Percentiles rank a stretch among this genome's conserved stretches.
phyloP scores from a whole-genome alignment of 345 rosid genomes.

The Eucalyptus curtisii region DNA sequence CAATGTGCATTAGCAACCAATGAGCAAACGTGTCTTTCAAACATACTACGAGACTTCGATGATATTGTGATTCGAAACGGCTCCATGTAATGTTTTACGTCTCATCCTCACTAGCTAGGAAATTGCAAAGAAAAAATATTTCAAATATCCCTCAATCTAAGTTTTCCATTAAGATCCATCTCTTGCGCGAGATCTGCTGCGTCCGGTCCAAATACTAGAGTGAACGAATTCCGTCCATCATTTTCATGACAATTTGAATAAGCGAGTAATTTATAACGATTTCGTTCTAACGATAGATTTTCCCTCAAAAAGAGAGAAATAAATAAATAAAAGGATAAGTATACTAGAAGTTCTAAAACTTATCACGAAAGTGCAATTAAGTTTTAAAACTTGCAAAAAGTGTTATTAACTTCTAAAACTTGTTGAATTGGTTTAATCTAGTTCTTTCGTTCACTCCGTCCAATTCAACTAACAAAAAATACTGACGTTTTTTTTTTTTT shows the following conservation, averaged over 20 bases:
- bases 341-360: too few species aligned
- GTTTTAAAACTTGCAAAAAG: rapidly evolving
- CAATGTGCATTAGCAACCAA: background rate
- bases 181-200: background rate
- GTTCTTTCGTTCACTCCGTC: background rate
- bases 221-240: background rate
- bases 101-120: background rate
- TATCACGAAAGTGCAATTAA: background rate
- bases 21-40: background rate
- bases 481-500: rapidly evolving
- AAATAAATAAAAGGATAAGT: too few species aligned
- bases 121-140: background rate
- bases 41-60: background rate
- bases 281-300: background rate
- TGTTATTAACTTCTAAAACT: too few species aligned
- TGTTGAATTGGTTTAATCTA: rapidly evolving
- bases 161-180: background rate
- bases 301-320: background rate
- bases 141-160: background rate
- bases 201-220: background rate
- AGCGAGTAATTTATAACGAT: background rate
- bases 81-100: background rate
- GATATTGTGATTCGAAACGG: background rate
- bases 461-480: too few species aligned
- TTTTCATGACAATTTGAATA: background rate